Evolutionary conservation across 1,139 yeast genomes (phyloP).

Genomic region (Nakaseomyces kungkrabaensis): DNA sequence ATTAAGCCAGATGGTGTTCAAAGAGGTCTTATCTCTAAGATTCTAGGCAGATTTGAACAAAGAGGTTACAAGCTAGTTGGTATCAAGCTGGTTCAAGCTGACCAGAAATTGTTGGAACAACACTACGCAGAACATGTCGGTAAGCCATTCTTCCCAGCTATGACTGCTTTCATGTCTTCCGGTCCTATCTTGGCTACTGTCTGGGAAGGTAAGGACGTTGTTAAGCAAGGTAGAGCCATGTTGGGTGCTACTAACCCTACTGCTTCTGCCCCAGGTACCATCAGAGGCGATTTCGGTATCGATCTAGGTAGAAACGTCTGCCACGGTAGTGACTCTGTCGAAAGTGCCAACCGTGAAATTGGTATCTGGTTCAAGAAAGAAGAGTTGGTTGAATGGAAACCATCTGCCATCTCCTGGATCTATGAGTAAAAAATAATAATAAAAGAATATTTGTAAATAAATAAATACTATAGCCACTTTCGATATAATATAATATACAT

Average conservation of each 20-base stretch:
- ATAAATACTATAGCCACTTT: too few relatives aligned
- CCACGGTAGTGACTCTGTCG: conserved; percentile 99
- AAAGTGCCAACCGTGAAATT: conserved; percentile 93
- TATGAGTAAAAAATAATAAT: conserved; percentile 55
- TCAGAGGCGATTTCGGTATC: conserved; percentile 93
- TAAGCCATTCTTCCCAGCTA: conserved; percentile 96
- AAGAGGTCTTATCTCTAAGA: conserved; percentile 89
- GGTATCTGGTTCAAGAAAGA: conserved; percentile 97
- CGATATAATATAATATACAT: too few relatives aligned
- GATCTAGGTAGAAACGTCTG: conserved; percentile 99
- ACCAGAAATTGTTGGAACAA: conserved; percentile 77
- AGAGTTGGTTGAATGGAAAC: conserved; percentile 89
- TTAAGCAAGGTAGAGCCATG: conserved; percentile 94
- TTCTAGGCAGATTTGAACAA: conserved; percentile 89
- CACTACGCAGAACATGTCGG: conserved; percentile 93
- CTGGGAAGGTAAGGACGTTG: conserved; percentile 99
- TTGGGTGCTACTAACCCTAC: conserved; percentile 99
- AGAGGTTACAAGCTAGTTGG: conserved; percentile 97
- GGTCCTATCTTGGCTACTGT: conserved; percentile 99
- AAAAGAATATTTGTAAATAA: background rate
- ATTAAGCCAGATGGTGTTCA: conserved; percentile 99
- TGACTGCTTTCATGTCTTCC: conserved; percentile 91
- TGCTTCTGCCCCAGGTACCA: conserved; percentile 96
- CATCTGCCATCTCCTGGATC: conserved; percentile 77
- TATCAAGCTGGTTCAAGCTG: conserved; percentile 82